phyloP scores from a whole-genome alignment of 306 rosid genomes.

The Castanospermum australe region DNA sequence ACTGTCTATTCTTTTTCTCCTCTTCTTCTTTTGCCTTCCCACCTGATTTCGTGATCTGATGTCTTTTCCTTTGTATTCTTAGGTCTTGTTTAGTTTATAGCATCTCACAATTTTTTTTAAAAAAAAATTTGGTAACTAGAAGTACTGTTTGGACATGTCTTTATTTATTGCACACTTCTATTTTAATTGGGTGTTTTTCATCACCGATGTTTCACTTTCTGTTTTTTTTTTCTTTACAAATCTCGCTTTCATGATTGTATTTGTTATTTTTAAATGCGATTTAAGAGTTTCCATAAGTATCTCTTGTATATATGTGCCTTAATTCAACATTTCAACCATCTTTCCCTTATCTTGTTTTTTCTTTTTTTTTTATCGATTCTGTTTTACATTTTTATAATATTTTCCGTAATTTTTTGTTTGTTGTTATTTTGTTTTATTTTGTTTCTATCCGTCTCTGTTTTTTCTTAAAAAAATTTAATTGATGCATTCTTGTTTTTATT shows the following conservation, averaged over 20 bases:
- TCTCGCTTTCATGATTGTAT: not conserved
- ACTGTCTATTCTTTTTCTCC: not conserved
- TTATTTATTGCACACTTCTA: not conserved
- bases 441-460: not conserved
- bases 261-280: not conserved
- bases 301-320: not conserved
- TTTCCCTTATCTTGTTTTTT: not conserved
- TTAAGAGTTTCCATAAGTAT: not conserved
- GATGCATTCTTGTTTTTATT: not conserved
- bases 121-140: not conserved
- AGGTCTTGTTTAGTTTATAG: not conserved
- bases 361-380: not conserved
- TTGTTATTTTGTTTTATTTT: not conserved
- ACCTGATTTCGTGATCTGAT: not conserved
- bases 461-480: not conserved
- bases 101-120: not conserved
- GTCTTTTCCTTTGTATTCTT: not conserved
- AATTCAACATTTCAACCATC: not conserved
- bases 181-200: not conserved
- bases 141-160: not conserved
- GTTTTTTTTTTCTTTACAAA: not conserved
- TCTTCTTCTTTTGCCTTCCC: not conserved
- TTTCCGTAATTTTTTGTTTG: not conserved
- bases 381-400: not conserved
- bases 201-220: not conserved